A percentile compares a stretch with the other conserved stretches of the same genome.
Evolutionary conservation across 768 basidiomycete species (phyloP).

Genomic region (Dendrothele bispora): DNA sequence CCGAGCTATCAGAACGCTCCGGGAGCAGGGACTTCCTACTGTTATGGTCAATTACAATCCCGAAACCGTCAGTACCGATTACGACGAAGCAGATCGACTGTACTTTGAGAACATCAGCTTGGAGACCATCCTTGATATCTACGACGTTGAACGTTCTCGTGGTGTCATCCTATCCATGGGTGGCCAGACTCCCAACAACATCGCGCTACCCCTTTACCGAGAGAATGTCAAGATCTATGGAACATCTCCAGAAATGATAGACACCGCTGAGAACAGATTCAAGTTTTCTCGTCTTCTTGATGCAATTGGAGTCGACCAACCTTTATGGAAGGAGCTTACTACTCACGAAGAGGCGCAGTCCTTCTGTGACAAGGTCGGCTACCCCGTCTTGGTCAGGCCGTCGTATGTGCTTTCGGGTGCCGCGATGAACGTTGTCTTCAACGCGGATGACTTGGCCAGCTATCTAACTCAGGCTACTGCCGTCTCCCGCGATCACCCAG

Average conservation of each 20-base stretch:
- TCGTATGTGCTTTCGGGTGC: conserved; percentile 99
- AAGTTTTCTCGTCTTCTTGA: conserved; percentile 98
- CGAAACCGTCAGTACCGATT: conserved; percentile 98
- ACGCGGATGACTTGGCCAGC: conserved; percentile 83
- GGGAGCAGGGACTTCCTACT: conserved; percentile 91
- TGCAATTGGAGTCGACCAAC: conserved; percentile 98
- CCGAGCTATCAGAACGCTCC: conserved; percentile 91
- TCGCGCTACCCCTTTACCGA: conserved; percentile 91
- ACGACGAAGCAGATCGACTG: conserved; percentile 96
- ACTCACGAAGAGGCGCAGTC: conserved; percentile 82
- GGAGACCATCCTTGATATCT: conserved; percentile 96
- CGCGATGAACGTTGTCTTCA: conserved; percentile 99
- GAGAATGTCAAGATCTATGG: conserved; percentile 99
- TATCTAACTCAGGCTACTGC: conserved; percentile 95
- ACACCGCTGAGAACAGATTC: conserved; percentile 98
- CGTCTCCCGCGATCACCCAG: conserved; percentile 94
- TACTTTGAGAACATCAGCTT: conserved; percentile 99
- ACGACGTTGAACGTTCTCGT: conserved; percentile 84
- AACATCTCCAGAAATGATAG: conserved; percentile 99
- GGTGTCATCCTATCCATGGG: conserved; percentile 98
- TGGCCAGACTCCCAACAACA: conserved; percentile 98
- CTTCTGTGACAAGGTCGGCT: conserved; percentile 93
- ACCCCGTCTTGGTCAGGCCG: conserved; percentile 94
- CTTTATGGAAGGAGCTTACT: conserved; percentile 94
- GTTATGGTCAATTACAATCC: conserved; percentile 99